Base-by-base conservation (phyloP, 495 filamentous ascomycete genomes). In the Penicillium samsonianum region DNA sequence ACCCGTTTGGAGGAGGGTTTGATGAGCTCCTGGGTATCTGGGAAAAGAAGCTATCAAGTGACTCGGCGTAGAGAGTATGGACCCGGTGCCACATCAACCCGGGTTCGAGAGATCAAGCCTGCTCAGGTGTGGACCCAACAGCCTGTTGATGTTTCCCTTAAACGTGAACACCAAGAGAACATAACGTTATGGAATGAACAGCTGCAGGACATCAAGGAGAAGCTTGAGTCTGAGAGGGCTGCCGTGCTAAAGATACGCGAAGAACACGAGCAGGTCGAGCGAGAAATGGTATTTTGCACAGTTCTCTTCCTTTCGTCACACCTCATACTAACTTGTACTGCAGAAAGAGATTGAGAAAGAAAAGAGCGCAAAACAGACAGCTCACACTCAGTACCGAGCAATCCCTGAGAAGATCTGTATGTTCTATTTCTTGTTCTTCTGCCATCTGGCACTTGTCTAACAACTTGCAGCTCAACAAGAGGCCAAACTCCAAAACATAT, bases 111-210 rank as follows among this genome's bases (percentile, higher is more conserved):
- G 46, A 55, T 96, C 2, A 73, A 61, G 11, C 68, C 61, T 33
- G 90, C 89, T 4, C 67, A 65, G 14, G 77, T 81, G 52, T 97
- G 91, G 89, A 90, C 88, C 3, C 82, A 91, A 56, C 84, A 90
- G 62, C 88, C 90, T 4, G 82, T 91, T 12, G 88, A 94, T 67
- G 61, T 64, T 1, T 73, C 79, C 26, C 80, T 82, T 50, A 90
- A 87, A 63, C 65, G 71, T 12, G 77, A 78, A 41, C 25, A 85
- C 20, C 65, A 75, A 50, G 64, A 69, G 30, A 74, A 70, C 0
- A 80, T 85, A 28, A 44, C 63, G 1, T 50, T 76, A 4, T 70
- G 80, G 41, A 75, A 73, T 11, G 70, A 75, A 6, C 71, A 84
- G 37, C 41, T 80, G 20, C 67, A 67, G 17, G 69, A 67, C 4